A percentile compares a stretch with the other conserved stretches of the same genome.
Conservation (phyloP, 129 eudicot genomes). For the Erigeron canadensis region DNA sequence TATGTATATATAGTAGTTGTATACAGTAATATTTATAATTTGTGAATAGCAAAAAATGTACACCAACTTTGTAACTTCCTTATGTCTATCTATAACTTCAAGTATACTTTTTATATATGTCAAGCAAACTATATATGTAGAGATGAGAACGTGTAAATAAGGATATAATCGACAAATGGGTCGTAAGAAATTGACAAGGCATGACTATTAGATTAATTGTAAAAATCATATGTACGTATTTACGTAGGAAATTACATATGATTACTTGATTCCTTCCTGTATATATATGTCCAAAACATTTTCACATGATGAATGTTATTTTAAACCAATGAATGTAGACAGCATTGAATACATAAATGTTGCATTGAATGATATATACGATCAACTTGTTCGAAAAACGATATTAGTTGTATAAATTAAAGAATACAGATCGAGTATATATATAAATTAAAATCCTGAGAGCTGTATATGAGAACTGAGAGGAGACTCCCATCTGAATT, state of each 20-base stretch:
- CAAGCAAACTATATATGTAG: constrained; percentile 35
- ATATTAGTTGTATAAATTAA: too few species aligned
- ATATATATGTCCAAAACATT: not conserved
- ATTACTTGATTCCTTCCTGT: not conserved
- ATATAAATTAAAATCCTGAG: too few species aligned
- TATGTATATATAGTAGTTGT: constrained; percentile 38
- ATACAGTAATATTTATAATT: not conserved
- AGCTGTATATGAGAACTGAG: too few species aligned
- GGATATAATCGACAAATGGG: constrained; percentile 9
- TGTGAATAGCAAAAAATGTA: constrained; percentile 20
- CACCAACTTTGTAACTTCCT: constrained; percentile 45
- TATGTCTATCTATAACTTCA: constrained; percentile 36
- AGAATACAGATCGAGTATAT: too few species aligned
- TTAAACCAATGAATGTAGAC: too few species aligned
- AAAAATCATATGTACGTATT: constrained; percentile 7
- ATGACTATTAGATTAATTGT: not conserved
- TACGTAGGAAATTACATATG: constrained; percentile 14
- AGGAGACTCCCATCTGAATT: too few species aligned
- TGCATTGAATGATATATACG: not conserved
- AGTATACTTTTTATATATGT: constrained; percentile 47
- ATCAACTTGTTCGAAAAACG: not conserved
- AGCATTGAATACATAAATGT: not conserved
- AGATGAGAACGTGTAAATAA: constrained; percentile 2
- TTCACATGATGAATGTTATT: not conserved
- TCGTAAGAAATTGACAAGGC: not conserved